Conservation (phyloP, 129 eudicot genomes). For the Dittrichia graveolens region DNA sequence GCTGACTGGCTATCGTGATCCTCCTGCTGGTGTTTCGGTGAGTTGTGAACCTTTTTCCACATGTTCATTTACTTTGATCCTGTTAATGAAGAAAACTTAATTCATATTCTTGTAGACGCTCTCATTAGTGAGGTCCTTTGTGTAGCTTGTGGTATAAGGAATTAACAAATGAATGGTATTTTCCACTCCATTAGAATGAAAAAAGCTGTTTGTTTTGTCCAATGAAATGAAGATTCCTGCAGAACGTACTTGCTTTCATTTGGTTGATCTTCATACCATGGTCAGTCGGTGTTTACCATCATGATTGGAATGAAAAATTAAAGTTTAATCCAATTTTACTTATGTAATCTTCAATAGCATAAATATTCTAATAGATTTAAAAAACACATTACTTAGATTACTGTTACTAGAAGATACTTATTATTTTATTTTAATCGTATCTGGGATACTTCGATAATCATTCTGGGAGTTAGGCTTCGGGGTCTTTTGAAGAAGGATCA, state of each 20-base stretch:
- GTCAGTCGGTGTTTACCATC: not conserved
- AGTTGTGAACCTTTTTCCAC: conserved; percentile 25
- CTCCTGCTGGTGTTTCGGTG: conserved; percentile 93
- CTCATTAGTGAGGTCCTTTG: conserved; percentile 14
- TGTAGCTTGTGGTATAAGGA: not conserved
- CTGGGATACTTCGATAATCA: too few relatives aligned
- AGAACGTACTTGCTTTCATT: too few relatives aligned
- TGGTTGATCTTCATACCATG: too few relatives aligned
- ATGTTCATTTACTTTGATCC: conserved; percentile 2
- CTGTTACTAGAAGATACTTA: too few relatives aligned
- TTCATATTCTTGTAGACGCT: conserved; percentile 14
- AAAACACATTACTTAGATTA: not conserved
- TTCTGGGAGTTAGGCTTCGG: too few relatives aligned
- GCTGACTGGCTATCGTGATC: conserved; percentile 93
- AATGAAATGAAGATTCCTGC: too few relatives aligned
- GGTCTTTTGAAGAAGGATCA: too few relatives aligned
- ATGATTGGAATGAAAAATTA: not conserved
- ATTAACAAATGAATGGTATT: not conserved
- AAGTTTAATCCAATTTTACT: not conserved
- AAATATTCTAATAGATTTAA: not conserved
- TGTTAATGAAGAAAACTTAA: not conserved
- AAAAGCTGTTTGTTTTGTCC: too few relatives aligned
- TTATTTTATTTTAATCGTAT: too few relatives aligned
- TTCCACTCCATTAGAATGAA: not conserved
- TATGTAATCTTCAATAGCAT: not conserved